Evolutionary conservation across 306 rosid genomes (phyloP).

Genomic region (Quillaja saponaria): DNA sequence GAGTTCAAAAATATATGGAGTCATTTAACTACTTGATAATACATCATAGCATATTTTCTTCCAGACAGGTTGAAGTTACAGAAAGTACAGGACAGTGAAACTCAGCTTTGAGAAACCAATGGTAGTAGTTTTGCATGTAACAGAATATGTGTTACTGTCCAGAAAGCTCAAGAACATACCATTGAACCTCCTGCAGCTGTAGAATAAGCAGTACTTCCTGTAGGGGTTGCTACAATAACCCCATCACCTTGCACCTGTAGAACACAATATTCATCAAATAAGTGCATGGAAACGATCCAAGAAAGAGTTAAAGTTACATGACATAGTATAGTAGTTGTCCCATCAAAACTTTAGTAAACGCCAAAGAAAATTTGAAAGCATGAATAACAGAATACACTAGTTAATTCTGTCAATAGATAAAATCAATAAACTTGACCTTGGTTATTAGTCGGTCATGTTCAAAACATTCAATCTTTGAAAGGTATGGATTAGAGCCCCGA

Average conservation of each 20-base stretch:
- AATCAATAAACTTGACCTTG: conserved; percentile 65
- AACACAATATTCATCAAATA: conserved; percentile 8
- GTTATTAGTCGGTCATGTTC: conserved; percentile 94
- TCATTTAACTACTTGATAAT: too few relatives aligned
- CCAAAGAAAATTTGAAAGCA: conserved; percentile 13
- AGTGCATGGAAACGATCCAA: conserved; percentile 30
- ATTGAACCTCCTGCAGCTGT: conserved; percentile 99
- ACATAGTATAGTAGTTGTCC: conserved; percentile 15
- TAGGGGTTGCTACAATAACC: conserved; percentile 95
- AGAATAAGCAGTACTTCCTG: conserved; percentile 99
- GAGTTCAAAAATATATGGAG: too few relatives aligned
- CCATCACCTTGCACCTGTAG: conserved; percentile 99
- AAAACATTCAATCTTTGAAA: conserved; percentile 92
- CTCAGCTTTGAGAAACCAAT: too few relatives aligned
- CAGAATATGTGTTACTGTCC: not conserved
- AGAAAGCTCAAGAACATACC: conserved; percentile 43
- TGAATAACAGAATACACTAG: conserved; percentile 20
- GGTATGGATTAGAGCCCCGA: conserved; percentile 99
- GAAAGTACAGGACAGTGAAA: too few relatives aligned
- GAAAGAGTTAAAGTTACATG: conserved; percentile 23
- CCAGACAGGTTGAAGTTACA: too few relatives aligned
- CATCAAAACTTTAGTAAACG: conserved; percentile 6
- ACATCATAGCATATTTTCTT: too few relatives aligned
- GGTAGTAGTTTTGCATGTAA: too few relatives aligned
- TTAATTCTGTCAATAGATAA: too few relatives aligned